Evolutionary conservation across 176 grass and related monocot genomes (phyloP).

Genomic region (Bothriochloa decipiens): DNA sequence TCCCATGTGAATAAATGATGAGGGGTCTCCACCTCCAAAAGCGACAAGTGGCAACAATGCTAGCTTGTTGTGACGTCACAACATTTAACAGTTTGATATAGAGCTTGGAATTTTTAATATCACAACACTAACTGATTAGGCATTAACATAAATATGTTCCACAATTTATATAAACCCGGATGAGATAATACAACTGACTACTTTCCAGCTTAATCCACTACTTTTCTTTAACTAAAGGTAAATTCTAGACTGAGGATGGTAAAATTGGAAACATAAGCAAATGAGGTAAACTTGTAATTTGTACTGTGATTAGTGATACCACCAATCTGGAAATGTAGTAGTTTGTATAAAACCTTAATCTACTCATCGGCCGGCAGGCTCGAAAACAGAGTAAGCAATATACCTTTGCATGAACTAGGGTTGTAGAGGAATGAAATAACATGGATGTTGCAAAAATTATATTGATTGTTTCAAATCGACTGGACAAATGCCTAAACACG

Average conservation of each 20-base stretch:
- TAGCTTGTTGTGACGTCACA: constrained; percentile 80
- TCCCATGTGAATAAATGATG: constrained; percentile 75
- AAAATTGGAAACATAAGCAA: background rate
- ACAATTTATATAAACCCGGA: background rate
- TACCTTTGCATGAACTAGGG: too few species aligned
- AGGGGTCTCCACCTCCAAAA: constrained; percentile 65
- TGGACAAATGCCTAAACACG: too few species aligned
- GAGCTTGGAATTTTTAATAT: constrained; percentile 88
- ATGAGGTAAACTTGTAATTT: background rate
- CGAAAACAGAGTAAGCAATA: background rate
- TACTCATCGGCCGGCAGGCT: background rate
- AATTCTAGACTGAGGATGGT: background rate
- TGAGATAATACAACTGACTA: constrained; percentile 10
- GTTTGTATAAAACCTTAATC: background rate
- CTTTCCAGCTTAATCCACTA: constrained; percentile 2
- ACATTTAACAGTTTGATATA: constrained; percentile 84
- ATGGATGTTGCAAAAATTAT: too few species aligned
- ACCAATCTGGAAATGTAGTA: background rate
- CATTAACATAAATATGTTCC: background rate
- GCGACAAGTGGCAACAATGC: constrained; percentile 55
- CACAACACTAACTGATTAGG: constrained; percentile 35
- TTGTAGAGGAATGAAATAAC: too few species aligned
- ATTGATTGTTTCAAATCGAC: too few species aligned
- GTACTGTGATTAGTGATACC: background rate
- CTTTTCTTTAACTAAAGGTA: background rate